phyloP scores from a whole-genome alignment of 2,329 filamentous ascomycete genomes.

The Pleurostoma richardsiae region DNA sequence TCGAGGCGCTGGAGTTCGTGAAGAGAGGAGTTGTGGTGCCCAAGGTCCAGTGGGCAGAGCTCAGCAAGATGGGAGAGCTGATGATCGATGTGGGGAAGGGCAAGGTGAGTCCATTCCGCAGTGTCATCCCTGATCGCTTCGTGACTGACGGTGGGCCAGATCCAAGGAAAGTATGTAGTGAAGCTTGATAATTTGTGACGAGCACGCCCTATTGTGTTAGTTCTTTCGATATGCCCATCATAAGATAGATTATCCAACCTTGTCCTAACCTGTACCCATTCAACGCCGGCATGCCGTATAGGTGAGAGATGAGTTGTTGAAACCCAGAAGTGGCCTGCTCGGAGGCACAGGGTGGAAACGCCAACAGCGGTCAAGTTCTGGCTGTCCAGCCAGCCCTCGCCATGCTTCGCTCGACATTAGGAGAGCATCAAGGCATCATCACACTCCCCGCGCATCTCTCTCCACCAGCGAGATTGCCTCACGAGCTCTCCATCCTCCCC shows the following conservation, averaged over 20 bases:
- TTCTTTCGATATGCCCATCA: too few relatives aligned
- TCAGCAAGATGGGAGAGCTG: slow-evolving; percentile 15
- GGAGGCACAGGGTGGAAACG: too few relatives aligned
- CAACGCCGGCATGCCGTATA: too few relatives aligned
- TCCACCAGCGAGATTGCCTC: slow-evolving; percentile 10
- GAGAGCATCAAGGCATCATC: too few relatives aligned
- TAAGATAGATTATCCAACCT: too few relatives aligned
- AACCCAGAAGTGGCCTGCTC: too few relatives aligned
- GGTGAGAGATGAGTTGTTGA: too few relatives aligned
- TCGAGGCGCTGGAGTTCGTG: slow-evolving; percentile 34
- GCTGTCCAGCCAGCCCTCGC: too few relatives aligned
- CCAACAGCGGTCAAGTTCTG: too few relatives aligned
- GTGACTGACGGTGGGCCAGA: slow-evolving; percentile 2
- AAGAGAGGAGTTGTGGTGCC: slow-evolving; percentile 23
- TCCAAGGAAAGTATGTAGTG: slow-evolving; percentile 8
- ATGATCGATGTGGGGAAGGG: slow-evolving; percentile 9
- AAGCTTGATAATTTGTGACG: slow-evolving; percentile 1
- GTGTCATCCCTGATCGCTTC: accelerated
- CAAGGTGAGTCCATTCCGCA: slow-evolving; percentile 1
- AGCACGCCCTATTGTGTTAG: too few relatives aligned
- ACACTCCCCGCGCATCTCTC: neutral
- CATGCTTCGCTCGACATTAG: too few relatives aligned
- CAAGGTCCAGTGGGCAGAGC: slow-evolving; percentile 14
- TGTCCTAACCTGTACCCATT: too few relatives aligned
- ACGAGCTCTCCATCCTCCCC: slow-evolving; percentile 11